Base-by-base conservation (phyloP, 768 basidiomycete species). In the Pisolithus albus region DNA sequence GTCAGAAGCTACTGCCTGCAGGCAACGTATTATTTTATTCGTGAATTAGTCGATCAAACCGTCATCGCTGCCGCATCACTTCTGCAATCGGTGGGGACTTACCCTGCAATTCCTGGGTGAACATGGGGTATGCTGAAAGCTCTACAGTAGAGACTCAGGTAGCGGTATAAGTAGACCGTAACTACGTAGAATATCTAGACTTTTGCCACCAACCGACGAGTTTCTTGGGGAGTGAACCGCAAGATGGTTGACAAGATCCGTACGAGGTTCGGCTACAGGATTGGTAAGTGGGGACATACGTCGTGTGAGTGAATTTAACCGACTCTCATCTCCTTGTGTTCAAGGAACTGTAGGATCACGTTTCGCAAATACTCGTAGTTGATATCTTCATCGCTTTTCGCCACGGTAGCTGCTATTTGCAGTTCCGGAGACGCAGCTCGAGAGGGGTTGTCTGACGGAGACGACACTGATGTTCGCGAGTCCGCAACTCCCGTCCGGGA, bases 321-420 rank as follows among this genome's bases (percentile, higher is more conserved):
- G 63, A 93, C 93, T 71, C 96, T 79, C 93, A 97, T 97, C 67
- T 98, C 93, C 65, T 95, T 93, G 71, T 97, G 90, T 65, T 99
- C 96, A 46, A 99, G 75, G 72, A 99, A 99, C 66, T 98, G 96
- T 43, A 99, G 67, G 51, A 98, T 92, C 30, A 98, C 88, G 66
- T 98, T 98, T 52, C 96, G 78, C 43, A 99, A 69, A 68, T 99
- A 99, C 70, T 98, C 96, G 7, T 95, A 72, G 62, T 95, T 98
- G 50, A 98, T 80, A 55, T 95, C 95, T 63, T 95, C 94, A 41
- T 97, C 93, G 10, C 79, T 80, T 50, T 72, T 77, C 9, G 57
- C 57, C 10, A 28, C 47, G 4, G 42, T 36, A 1, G 60, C 52
- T 5, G 67, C 59, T 2, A 64, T 62, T n/a, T 67, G 62, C 13